A percentile compares a stretch with the other conserved stretches of the same genome.
Evolutionary conservation across 2,329 filamentous ascomycete genomes (phyloP).

Genomic region (Colletotrichum truncatum): DNA sequence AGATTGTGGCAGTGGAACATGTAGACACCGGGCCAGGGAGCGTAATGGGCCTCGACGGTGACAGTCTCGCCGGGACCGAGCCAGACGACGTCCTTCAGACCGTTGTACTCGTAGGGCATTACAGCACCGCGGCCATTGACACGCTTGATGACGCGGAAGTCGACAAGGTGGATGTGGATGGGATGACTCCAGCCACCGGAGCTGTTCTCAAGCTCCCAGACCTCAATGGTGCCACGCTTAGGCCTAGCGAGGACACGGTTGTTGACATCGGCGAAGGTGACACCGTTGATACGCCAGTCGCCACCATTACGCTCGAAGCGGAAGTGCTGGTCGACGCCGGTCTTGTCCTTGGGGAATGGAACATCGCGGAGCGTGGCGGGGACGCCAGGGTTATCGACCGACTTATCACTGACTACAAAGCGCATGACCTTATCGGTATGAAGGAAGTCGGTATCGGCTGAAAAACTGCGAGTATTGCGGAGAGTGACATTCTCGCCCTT

Average conservation of each 20-base stretch:
- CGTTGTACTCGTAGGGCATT: conserved; percentile 56
- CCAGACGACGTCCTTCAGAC: conserved; percentile 63
- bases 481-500: conserved; percentile 57
- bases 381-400: conserved; percentile 37
- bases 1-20: conserved; percentile 56
- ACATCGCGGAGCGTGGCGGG: conserved; percentile 34
- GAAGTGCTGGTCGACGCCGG: conserved; percentile 29
- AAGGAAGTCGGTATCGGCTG: conserved; percentile 52
- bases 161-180: conserved; percentile 62
- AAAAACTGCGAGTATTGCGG: conserved; percentile 46
- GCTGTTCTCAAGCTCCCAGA: conserved; percentile 53
- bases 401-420: conserved; percentile 48
- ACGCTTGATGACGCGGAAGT: conserved; percentile 59
- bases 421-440: conserved; percentile 55
- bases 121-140: conserved; percentile 46
- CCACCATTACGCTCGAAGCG: conserved; percentile 27
- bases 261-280: conserved; percentile 48
- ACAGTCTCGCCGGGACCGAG: conserved; percentile 56
- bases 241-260: conserved; percentile 53
- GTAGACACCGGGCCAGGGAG: conserved; percentile 59
- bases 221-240: conserved; percentile 48
- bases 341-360: conserved; percentile 26
- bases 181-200: conserved; percentile 56
- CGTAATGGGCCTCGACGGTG: conserved; percentile 57
- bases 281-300: conserved; percentile 53